phyloP scores from a whole-genome alignment of 1,139 yeast genomes.

The Kodamaea sp. region DNA sequence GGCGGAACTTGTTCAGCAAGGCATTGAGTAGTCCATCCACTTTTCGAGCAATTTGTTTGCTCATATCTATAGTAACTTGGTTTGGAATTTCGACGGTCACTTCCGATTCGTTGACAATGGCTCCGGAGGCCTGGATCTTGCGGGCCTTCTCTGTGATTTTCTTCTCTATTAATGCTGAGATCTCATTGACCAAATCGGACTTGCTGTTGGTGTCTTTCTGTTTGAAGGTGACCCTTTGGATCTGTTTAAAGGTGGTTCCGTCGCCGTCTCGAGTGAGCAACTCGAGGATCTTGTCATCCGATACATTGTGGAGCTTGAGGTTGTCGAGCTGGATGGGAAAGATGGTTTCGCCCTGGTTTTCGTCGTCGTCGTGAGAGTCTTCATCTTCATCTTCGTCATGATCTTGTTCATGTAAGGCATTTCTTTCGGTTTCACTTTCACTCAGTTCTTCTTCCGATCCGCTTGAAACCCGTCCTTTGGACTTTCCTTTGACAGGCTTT shows the following conservation, averaged over 20 bases:
- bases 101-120: slow-evolving; percentile 2
- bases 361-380: slow-evolving; percentile 9
- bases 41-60: slow-evolving; percentile 23
- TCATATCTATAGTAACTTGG: slow-evolving; percentile 19
- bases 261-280: no score
- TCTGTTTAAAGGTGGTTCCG: no score
- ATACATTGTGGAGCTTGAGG: not conserved
- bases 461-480: not conserved
- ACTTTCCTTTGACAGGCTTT: not conserved
- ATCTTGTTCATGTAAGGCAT: slow-evolving; percentile 1
- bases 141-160: slow-evolving; percentile 22
- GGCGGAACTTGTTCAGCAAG: slow-evolving; percentile 5
- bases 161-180: slow-evolving; percentile 39
- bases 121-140: not conserved
- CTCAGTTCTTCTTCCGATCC: not conserved
- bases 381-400: slow-evolving; percentile 2
- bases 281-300: not conserved
- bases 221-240: slow-evolving; percentile 3
- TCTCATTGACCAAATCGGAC: slow-evolving; percentile 36
- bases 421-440: not conserved
- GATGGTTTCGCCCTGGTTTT: slow-evolving; percentile 1
- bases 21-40: slow-evolving; percentile 18
- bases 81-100: slow-evolving; percentile 23
- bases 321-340: slow-evolving; percentile 7
- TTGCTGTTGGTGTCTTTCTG: slow-evolving; percentile 28